A percentile compares a stretch with the other conserved stretches of the same genome.
Evolutionary conservation across 441 rosid species (phyloP).

Genomic region (Mallotus japonicus): DNA sequence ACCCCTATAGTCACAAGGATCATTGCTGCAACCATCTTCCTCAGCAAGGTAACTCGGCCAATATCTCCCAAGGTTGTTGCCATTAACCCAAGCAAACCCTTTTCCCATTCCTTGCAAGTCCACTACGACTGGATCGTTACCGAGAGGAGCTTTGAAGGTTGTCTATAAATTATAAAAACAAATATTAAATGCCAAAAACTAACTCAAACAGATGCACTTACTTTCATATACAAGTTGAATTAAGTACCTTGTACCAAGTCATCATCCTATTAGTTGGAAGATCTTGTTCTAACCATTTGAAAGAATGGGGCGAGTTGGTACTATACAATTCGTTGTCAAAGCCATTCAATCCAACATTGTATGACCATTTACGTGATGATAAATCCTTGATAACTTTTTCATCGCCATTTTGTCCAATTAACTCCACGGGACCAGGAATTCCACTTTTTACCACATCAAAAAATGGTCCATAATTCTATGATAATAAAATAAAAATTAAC

Average conservation of each 20-base stretch:
- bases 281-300: slow-evolving; percentile 27
- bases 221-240: background rate
- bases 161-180: slow-evolving; percentile 28
- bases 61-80: slow-evolving; percentile 54
- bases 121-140: slow-evolving; percentile 47
- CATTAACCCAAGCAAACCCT: slow-evolving; percentile 69
- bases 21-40: slow-evolving; percentile 37
- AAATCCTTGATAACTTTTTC: slow-evolving; percentile 50
- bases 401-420: slow-evolving; percentile 33
- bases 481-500: background rate
- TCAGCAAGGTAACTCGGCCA: slow-evolving; percentile 51
- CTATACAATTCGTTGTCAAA: slow-evolving; percentile 10
- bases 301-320: background rate
- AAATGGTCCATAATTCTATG: slow-evolving; percentile 57
- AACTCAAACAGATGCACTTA: too few species aligned
- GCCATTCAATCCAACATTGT: slow-evolving; percentile 48
- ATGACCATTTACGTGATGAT: slow-evolving; percentile 55
- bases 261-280: slow-evolving; percentile 31
- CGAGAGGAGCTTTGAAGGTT: slow-evolving; percentile 51
- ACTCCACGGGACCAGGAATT: slow-evolving; percentile 48
- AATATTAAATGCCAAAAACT: too few species aligned
- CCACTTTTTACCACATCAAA: slow-evolving; percentile 48
- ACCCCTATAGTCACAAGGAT: slow-evolving; percentile 53
- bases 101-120: slow-evolving; percentile 60
- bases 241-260: slow-evolving; percentile 50